Evolutionary conservation across 2,329 filamentous ascomycete species (phyloP), one percentile per base, ranked within the genome.

Genomic region (Decorospora gaudefroyi): DNA sequence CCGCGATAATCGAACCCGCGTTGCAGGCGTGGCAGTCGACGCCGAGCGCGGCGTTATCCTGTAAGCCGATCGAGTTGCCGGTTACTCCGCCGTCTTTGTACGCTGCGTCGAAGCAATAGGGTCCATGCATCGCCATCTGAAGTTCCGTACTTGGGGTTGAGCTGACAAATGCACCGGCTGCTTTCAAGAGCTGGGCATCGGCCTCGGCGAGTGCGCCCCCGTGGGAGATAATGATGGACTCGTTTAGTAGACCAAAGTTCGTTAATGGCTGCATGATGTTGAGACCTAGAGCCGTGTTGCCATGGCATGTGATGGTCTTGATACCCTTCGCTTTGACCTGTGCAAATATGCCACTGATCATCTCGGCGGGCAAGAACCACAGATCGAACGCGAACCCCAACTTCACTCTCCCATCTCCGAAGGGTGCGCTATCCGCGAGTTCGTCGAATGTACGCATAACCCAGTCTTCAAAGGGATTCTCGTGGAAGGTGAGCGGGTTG

Each of bases 11-110:
- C 25, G 80, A 78, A 2, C 72, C 71, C 1, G 72, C 75, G 50
- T 74, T 81, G 11, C 75, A 75, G 32, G 77, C 74, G 57, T 81
- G 77, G 1, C 77, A 81, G 53, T 83, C 79, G 8, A 82, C 69
- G 2, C 80, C 79, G 0, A 82, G 70, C 10, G 76, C 68, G 2
- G 74, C 73, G 46, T 80, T 75, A 46, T 58, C 52, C 22, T 68
- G 59, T 12, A 61, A 21, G 10, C 55, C 58, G 17, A 46, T 37
- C 2, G 51, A 51, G 11, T 53, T 65, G 31, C 40, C 45, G 5
- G 26, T 42, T 0, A 42, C 22, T 3, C 49, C 49, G n/a, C 42
- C 56, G 31, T 47, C 54, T 2, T 42, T 13, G 13, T 58, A 62
- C 5, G 50, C 46, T 6, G 41, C 58, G 33, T 65, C 65, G 45